Evolutionary conservation across 805 yeast genomes (phyloP).

Genomic region (Deakozyma indianensis): DNA sequence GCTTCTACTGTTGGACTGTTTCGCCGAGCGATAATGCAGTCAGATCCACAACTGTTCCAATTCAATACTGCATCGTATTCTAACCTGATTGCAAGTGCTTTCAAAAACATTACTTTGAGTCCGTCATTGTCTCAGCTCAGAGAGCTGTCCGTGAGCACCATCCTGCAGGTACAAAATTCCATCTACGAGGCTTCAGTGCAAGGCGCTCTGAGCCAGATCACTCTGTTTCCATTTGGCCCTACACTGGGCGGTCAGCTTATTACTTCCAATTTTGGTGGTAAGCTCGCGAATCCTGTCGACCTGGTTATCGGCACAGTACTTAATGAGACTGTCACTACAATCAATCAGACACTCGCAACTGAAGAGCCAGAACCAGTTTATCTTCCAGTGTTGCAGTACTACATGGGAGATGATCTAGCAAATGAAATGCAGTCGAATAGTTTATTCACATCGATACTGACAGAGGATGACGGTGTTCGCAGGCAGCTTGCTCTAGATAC

Average conservation of each 20-base stretch:
- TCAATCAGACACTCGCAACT: conserved; percentile 7
- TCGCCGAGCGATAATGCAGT: conserved; percentile 12
- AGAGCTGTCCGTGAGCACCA: conserved; percentile 3
- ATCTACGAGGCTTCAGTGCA: background rate
- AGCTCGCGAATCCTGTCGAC: conserved; percentile 11
- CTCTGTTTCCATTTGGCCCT: conserved; percentile 15
- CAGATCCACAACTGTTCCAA: conserved; percentile 12
- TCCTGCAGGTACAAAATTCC: conserved; percentile 6
- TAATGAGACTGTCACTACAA: conserved; percentile 13
- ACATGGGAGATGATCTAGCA: conserved; percentile 5
- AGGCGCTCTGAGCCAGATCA: background rate
- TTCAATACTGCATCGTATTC: conserved; percentile 5
- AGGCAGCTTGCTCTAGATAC: conserved; percentile 7
- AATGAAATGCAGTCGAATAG: conserved; percentile 1
- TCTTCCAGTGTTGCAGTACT: conserved; percentile 4
- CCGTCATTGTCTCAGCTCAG: conserved; percentile 3
- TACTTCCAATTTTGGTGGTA: conserved; percentile 8
- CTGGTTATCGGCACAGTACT: conserved; percentile 14
- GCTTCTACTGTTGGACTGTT: conserved; percentile 9
- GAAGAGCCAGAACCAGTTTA: background rate
- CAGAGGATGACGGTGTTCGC: conserved; percentile 5
- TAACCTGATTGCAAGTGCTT: conserved; percentile 4
- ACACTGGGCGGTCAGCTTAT: conserved; percentile 12
- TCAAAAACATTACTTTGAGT: conserved; percentile 1
- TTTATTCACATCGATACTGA: background rate